Percentiles rank a stretch among this genome's conserved stretches.
Conservation (phyloP, 2,329 filamentous ascomycete genomes). For the Botrytis pseudocinerea region DNA sequence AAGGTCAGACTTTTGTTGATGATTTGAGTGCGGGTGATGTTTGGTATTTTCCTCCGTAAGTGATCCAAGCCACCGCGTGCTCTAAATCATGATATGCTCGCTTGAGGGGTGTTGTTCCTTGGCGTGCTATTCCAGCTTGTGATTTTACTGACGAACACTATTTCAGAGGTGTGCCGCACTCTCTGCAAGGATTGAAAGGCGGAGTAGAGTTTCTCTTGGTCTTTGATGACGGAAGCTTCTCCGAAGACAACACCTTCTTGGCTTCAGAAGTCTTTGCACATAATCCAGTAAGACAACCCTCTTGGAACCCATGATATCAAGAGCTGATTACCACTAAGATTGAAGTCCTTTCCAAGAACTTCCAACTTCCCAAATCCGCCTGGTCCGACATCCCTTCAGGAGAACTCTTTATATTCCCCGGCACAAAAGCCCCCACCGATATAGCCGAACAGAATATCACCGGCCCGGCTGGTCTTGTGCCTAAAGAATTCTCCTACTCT, state of each 20-base stretch:
- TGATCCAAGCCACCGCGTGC: not conserved
- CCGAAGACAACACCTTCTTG: slow-evolving; percentile 71
- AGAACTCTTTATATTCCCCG: slow-evolving; percentile 55
- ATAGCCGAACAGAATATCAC: slow-evolving; percentile 51
- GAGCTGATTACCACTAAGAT: slow-evolving; percentile 35
- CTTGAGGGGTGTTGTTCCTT: not conserved
- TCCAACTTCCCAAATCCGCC: slow-evolving; percentile 49
- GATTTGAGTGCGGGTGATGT: slow-evolving; percentile 75
- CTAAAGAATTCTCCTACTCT: slow-evolving; percentile 46
- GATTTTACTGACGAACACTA: not conserved
- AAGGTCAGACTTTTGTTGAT: slow-evolving; percentile 75
- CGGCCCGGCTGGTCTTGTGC: slow-evolving; percentile 47
- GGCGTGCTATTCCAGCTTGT: not conserved
- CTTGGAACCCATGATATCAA: too few relatives aligned
- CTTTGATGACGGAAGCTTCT: slow-evolving; percentile 60
- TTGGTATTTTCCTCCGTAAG: slow-evolving; percentile 75
- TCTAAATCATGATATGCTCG: not conserved
- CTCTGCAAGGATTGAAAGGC: slow-evolving; percentile 69
- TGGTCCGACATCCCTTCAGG: slow-evolving; percentile 51
- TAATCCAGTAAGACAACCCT: slow-evolving; percentile 31
- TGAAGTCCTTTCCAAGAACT: slow-evolving; percentile 56
- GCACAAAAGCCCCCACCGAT: slow-evolving; percentile 49
- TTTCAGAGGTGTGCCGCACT: slow-evolving; percentile 69
- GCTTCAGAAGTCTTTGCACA: slow-evolving; percentile 68
- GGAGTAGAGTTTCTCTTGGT: slow-evolving; percentile 66